A percentile compares a stretch with the other conserved stretches of the same genome.
These are phyloP conservation scores for Fraxinus pennsylvanica DNA, from an alignment of 257 asterid genomes.

Conservation along the genomic window DNA sequence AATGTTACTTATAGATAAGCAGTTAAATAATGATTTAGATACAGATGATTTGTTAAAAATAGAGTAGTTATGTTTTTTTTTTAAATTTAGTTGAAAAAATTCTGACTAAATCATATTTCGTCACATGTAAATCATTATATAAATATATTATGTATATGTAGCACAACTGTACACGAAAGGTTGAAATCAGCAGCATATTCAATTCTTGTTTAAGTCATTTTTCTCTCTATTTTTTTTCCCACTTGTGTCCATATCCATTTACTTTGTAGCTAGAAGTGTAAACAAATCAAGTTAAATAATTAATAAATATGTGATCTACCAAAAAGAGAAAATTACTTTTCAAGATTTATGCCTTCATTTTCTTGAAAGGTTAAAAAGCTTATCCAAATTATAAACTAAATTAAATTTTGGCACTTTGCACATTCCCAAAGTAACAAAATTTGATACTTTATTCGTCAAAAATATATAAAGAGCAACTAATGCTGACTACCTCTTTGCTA, in stretches of 20 bases:
- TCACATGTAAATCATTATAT: too few relatives aligned
- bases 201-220: too few relatives aligned
- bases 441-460: too few relatives aligned
- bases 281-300: constrained; percentile 14
- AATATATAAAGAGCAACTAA: background rate
- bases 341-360: background rate
- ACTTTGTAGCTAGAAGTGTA: constrained; percentile 28
- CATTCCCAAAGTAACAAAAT: background rate
- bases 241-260: constrained; percentile 30
- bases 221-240: background rate
- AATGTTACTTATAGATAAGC: too few relatives aligned
- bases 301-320: background rate
- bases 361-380: background rate
- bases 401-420: background rate
- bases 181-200: too few relatives aligned
- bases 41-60: too few relatives aligned
- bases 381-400: background rate
- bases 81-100: too few relatives aligned
- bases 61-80: too few relatives aligned
- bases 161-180: too few relatives aligned
- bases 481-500: background rate
- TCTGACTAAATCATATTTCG: too few relatives aligned
- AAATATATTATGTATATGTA: too few relatives aligned
- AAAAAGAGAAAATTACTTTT: background rate
- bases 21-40: too few relatives aligned